Conservation (phyloP, 768 basidiomycete genomes). For the Lyophyllum atratum region DNA sequence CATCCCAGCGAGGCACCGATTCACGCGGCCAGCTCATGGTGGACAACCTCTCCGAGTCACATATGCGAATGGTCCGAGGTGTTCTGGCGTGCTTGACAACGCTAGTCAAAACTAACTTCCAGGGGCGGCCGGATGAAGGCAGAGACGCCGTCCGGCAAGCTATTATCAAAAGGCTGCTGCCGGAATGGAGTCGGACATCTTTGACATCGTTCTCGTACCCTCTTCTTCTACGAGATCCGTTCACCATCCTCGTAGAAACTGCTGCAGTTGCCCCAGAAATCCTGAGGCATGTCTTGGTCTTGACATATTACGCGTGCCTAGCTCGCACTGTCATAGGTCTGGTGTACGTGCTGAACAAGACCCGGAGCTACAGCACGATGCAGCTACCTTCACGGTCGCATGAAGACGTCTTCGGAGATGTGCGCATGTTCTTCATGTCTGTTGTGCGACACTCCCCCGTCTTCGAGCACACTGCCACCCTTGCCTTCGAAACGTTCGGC, state of each 20-base stretch:
- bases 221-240: conserved; percentile 85
- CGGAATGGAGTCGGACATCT: conserved; percentile 90
- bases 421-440: conserved; percentile 89
- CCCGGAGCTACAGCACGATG: conserved; percentile 52
- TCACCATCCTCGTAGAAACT: conserved; percentile 86
- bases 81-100: conserved; percentile 70
- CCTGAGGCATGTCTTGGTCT: conserved; percentile 82
- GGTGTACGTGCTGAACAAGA: conserved; percentile 79
- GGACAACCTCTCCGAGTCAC: conserved; percentile 78
- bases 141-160: conserved; percentile 78
- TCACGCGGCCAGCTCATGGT: conserved; percentile 53
- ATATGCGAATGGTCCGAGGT: conserved; percentile 75
- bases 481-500: conserved; percentile 79
- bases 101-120: conserved; percentile 69
- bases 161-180: conserved; percentile 85
- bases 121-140: conserved; percentile 70
- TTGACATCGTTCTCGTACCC: conserved; percentile 84
- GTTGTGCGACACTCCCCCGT: conserved; percentile 87
- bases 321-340: conserved; percentile 85
- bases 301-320: conserved; percentile 89
- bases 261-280: conserved; percentile 90
- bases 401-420: conserved; percentile 77
- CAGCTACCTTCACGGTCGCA: conserved; percentile 52
- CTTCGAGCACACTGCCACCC: conserved; percentile 81
- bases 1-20: conserved; percentile 71